A percentile compares a stretch with the other conserved stretches of the same genome.
phyloP scores from a whole-genome alignment of 1,139 yeast species.

The Magnusiomyces tetraspermus region DNA sequence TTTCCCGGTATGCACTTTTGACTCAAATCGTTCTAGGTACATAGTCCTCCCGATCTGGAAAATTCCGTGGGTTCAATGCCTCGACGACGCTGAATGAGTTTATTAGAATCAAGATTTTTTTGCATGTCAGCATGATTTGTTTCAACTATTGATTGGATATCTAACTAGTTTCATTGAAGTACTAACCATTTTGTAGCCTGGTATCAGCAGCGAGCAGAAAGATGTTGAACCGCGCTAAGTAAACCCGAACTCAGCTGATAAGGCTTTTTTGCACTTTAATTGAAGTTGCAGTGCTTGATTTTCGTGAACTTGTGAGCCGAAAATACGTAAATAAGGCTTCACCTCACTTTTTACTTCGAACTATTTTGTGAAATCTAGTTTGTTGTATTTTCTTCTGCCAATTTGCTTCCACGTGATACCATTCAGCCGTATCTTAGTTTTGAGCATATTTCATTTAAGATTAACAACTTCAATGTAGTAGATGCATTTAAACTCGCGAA shows the following conservation, averaged over 20 bases:
- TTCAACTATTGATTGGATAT: not conserved
- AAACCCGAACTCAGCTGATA: constrained; percentile 30
- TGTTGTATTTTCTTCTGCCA: no score
- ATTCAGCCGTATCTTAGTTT: no score
- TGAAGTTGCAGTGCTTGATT: constrained; percentile 5
- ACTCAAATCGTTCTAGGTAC: not conserved
- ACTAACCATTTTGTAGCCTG: constrained; percentile 69
- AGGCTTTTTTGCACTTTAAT: constrained; percentile 6
- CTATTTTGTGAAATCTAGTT: no score
- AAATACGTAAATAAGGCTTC: no score
- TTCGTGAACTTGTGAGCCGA: no score
- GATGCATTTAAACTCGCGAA: no score
- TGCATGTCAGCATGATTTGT: no score
- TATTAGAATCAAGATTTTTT: no score
- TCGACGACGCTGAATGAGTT: constrained; percentile 41
- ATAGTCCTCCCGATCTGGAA: constrained; percentile 4
- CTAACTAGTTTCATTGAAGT: not conserved
- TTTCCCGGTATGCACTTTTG: not conserved
- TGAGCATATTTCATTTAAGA: no score
- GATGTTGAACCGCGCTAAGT: constrained; percentile 33
- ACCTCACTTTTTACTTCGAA: no score
- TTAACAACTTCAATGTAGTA: no score
- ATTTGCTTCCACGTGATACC: no score
- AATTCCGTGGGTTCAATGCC: constrained; percentile 41
- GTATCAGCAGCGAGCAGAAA: constrained; percentile 45